A percentile compares a stretch with the other conserved stretches of the same genome.
Conservation (phyloP, 2,329 filamentous ascomycete species). For the Zasmidium cellare region DNA sequence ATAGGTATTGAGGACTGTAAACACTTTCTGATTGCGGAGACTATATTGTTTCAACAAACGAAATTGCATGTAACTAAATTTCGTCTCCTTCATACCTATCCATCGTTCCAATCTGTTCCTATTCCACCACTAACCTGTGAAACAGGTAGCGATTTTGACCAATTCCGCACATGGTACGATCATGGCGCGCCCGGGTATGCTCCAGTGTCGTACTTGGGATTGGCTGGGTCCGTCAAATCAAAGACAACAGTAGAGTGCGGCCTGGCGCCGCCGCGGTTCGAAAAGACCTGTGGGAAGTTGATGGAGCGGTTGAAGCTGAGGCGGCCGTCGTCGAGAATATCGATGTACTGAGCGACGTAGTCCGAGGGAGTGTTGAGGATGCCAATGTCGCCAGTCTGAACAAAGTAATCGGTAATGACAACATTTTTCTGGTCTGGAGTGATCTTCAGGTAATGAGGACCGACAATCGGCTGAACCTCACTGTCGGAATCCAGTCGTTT, state of each 20-base stretch:
- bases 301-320: conserved; percentile 61
- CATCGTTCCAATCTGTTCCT: too few species aligned
- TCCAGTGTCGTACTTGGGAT: too few species aligned
- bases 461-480: conserved; percentile 59
- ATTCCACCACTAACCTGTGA: too few species aligned
- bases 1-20: too few species aligned
- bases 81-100: too few species aligned
- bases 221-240: neutral
- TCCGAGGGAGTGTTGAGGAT: conserved; percentile 62
- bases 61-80: too few species aligned
- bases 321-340: conserved; percentile 56
- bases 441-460: conserved; percentile 65
- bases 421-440: conserved; percentile 65
- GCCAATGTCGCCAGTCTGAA: conserved; percentile 62
- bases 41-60: too few species aligned
- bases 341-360: conserved; percentile 64
- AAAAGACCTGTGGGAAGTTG: conserved; percentile 57
- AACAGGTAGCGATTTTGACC: too few species aligned
- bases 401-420: conserved; percentile 66
- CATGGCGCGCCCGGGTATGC: too few species aligned
- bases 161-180: too few species aligned
- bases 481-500: conserved; percentile 63
- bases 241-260: conserved; percentile 50
- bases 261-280: conserved; percentile 57
- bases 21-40: too few species aligned